Evolutionary conservation across 140 eudicot genomes (phyloP), one percentile per base, ranked within the genome.

Genomic region (Cichorium intybus): DNA sequence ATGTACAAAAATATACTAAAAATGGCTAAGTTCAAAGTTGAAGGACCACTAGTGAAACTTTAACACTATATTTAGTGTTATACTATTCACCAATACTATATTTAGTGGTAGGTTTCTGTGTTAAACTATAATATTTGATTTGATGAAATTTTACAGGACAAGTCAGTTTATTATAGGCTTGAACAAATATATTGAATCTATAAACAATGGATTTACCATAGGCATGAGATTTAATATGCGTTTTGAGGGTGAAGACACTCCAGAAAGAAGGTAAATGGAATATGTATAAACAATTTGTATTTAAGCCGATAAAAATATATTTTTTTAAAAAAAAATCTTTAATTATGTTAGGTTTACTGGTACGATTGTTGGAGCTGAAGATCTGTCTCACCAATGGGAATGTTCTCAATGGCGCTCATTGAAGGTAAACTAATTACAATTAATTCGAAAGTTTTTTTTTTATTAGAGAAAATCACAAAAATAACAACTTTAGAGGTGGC

Each of bases 201-300:
- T 85, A 24, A 79, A 85, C 56, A 83, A 80, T 41, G 76, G 79
- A 28, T 87, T 70, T 68, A 58, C 45, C 10, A 79, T 92, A 14
- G 96, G 98, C 35, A 85, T 83, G 85, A 79, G 88, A 79, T 92
- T 87, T 57, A 92, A 81, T 80, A 85, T 87, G 98, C 83, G 81
- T n/a, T 92, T 92, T 50, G 98, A 92, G 75, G 96, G 98, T 47
- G 98, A 92, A 52, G 98, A 92, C 41, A 73, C 95, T 59, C 89
- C 96, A 4, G 95, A 92, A 55, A 77, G 95, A 75, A 92, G 95
- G 97, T 88, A 78, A 18, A 20, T 2, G 20, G 24, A 4, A 63
- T 62, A 17, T 51, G 4, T 39, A 28, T 7, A 18, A 18, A 2
- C 14, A 39, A 2, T 53, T 57, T 24, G 49, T 55, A 56, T 46